phyloP scores from a whole-genome alignment of 2,329 filamentous ascomycete species.

The Colletotrichum salicis region DNA sequence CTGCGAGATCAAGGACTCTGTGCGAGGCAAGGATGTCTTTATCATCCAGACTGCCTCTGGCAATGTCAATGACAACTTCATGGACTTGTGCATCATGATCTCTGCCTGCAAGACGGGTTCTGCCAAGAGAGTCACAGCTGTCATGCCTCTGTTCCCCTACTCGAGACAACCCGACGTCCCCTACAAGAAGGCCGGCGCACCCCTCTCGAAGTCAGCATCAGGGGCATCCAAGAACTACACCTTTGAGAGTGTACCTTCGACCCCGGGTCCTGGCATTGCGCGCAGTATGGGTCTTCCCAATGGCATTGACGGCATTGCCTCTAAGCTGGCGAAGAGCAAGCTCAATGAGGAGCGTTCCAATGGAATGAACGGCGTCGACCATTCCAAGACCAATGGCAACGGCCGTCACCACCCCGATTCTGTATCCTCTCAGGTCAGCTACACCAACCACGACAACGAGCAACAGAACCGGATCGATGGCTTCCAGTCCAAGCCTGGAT shows the following conservation, averaged over 20 bases:
- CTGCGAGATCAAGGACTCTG: constrained; percentile 95
- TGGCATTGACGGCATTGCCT: constrained; percentile 76
- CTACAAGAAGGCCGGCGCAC: constrained; percentile 95
- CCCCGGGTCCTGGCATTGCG: constrained; percentile 78
- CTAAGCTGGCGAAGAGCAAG: constrained; percentile 76
- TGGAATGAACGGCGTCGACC: constrained; percentile 41
- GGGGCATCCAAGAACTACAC: constrained; percentile 71
- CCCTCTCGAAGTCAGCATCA: constrained; percentile 77
- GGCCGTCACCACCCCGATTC: constrained; percentile 50
- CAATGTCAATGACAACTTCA: constrained; percentile 93
- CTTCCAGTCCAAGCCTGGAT: constrained; percentile 86
- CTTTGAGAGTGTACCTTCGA: constrained; percentile 91
- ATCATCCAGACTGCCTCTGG: constrained; percentile 95
- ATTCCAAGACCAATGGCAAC: constrained; percentile 43
- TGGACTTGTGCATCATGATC: constrained; percentile 97
- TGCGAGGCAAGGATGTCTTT: constrained; percentile 98
- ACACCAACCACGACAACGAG: constrained; percentile 69
- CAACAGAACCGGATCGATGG: constrained; percentile 66
- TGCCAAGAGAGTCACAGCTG: constrained; percentile 90
- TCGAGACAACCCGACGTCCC: constrained; percentile 95
- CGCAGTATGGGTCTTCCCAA: constrained; percentile 74
- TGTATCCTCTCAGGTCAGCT: constrained; percentile 59
- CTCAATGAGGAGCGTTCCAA: constrained; percentile 58
- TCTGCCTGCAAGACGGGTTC: constrained; percentile 97
- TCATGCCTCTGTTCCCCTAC: constrained; percentile 91